These are phyloP conservation scores for Salix koriyanagi DNA, from an alignment of 345 rosid genomes.

Conservation along the genomic window DNA sequence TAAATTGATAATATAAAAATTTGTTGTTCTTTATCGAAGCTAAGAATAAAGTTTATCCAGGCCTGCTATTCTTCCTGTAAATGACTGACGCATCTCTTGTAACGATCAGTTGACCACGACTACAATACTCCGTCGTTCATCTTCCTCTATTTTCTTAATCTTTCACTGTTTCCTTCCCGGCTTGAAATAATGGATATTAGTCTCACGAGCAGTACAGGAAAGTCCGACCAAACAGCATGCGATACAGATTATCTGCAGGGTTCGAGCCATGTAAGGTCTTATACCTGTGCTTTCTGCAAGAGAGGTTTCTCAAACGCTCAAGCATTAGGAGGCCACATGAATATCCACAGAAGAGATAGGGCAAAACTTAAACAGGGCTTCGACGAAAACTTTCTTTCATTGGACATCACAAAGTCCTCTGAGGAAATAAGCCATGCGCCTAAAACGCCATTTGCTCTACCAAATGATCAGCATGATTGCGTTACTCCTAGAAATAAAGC, in stretches of 20 bases:
- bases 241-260: slow-evolving; percentile 11
- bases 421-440: not conserved
- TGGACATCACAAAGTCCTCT: slow-evolving; percentile 13
- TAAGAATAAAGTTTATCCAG: not conserved
- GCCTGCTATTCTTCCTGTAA: slow-evolving; percentile 1
- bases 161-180: not conserved
- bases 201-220: slow-evolving; percentile 6
- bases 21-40: not conserved
- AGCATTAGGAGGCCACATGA: slow-evolving; percentile 34
- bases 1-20: not conserved
- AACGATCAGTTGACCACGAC: slow-evolving; percentile 28
- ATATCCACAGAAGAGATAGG: slow-evolving; percentile 31
- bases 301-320: slow-evolving; percentile 30
- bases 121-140: not conserved
- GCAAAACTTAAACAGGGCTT: slow-evolving; percentile 23
- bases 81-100: not conserved
- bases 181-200: slow-evolving; percentile 20
- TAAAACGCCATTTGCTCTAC: not conserved
- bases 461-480: not conserved
- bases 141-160: not conserved
- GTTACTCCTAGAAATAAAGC: not conserved
- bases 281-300: slow-evolving; percentile 27
- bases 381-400: slow-evolving; percentile 27
- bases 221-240: slow-evolving; percentile 18
- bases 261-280: slow-evolving; percentile 25